phyloP scores from a whole-genome alignment of 257 asterid species.

The Thymus mandschuricus region DNA sequence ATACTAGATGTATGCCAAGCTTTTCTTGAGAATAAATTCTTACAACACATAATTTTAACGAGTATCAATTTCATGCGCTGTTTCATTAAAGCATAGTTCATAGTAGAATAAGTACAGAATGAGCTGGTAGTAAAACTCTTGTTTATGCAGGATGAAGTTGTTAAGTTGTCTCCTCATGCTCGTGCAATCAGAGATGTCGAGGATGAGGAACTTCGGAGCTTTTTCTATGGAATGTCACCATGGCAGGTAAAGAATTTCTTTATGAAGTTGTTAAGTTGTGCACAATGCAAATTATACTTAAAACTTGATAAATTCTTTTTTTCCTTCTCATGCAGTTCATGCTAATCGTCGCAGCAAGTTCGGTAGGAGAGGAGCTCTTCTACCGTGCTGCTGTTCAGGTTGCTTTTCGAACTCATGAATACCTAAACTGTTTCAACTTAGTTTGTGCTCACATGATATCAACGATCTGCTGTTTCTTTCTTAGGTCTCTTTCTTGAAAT shows the following conservation, averaged over 20 bases:
- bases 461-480: neutral
- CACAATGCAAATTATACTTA: neutral
- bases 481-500: neutral
- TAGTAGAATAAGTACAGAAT: neutral
- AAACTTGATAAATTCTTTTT: constrained; percentile 3
- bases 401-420: neutral
- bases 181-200: constrained; percentile 97
- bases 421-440: neutral
- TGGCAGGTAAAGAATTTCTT: constrained; percentile 73
- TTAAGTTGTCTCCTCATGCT: constrained; percentile 92
- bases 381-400: constrained; percentile 98
- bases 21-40: constrained; percentile 9
- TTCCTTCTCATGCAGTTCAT: constrained; percentile 57
- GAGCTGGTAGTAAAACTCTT: neutral
- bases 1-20: constrained; percentile 73
- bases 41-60: neutral
- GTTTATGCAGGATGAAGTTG: constrained; percentile 80
- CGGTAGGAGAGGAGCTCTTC: constrained; percentile 97
- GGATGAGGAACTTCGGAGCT: constrained; percentile 89
- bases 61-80: constrained; percentile 2
- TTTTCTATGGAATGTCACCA: constrained; percentile 92
- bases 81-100: neutral
- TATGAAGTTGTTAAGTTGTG: neutral
- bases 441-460: neutral
- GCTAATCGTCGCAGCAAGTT: constrained; percentile 95